Conservation (phyloP, 179 eudicot species). For the Carnegiea gigantea region DNA sequence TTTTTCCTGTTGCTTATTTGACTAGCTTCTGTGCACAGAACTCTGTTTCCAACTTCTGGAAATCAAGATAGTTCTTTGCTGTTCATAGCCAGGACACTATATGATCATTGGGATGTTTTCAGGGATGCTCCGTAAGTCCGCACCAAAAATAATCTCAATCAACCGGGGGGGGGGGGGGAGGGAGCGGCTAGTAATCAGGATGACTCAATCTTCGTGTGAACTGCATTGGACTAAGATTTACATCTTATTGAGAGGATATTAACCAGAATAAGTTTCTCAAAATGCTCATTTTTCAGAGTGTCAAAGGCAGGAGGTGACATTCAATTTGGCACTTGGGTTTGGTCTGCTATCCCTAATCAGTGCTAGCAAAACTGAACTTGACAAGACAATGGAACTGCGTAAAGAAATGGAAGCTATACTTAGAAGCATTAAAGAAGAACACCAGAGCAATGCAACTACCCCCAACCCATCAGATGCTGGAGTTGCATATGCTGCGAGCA, state of each 20-base stretch:
- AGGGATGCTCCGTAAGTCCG: background rate
- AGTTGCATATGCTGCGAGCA: constrained; percentile 25
- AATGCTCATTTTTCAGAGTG: constrained; percentile 26
- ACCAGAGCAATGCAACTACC: constrained; percentile 19
- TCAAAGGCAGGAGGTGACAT: constrained; percentile 39
- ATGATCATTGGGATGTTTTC: no score
- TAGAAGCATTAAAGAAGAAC: constrained; percentile 35
- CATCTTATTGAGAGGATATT: background rate
- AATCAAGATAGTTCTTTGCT: no score
- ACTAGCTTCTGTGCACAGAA: no score
- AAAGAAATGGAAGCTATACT: constrained; percentile 51
- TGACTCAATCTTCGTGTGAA: background rate
- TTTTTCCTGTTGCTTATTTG: no score
- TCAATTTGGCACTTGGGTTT: constrained; percentile 60
- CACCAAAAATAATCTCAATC: no score
- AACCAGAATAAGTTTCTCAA: background rate
- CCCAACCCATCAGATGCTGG: constrained; percentile 26
- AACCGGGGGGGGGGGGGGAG: no score
- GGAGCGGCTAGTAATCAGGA: background rate
- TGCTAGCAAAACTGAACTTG: constrained; percentile 60
- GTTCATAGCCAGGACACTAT: no score
- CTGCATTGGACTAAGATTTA: background rate
- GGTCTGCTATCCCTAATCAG: constrained; percentile 60
- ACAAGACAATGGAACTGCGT: constrained; percentile 47
- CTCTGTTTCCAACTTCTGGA: no score